phyloP scores from a whole-genome alignment of 768 basidiomycete genomes.

The Suillus tomentosus region DNA sequence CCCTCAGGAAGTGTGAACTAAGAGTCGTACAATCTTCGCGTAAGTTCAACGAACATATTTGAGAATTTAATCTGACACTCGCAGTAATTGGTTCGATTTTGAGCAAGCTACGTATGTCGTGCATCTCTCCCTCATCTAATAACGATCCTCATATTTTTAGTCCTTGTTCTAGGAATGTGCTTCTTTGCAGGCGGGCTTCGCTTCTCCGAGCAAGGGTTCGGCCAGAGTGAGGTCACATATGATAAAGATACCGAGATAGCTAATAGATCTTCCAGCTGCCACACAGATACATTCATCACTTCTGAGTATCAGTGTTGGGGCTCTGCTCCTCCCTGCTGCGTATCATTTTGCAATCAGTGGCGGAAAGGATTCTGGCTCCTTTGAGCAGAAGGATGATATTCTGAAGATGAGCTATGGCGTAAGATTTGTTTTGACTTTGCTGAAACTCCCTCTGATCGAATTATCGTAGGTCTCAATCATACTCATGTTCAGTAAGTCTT shows the following conservation, averaged over 20 bases:
- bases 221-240: conserved; percentile 52
- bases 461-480: conserved; percentile 48
- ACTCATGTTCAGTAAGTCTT: conserved; percentile 49
- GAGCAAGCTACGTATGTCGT: conserved; percentile 64
- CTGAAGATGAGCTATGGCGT: conserved; percentile 55
- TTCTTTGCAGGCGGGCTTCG: conserved; percentile 83
- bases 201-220: conserved; percentile 81
- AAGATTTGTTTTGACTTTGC: conserved; percentile 23
- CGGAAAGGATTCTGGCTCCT: conserved; percentile 23
- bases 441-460: conserved; percentile 5
- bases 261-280: conserved; percentile 39
- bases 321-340: conserved; percentile 75
- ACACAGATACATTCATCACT: conserved; percentile 77
- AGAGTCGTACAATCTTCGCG: conserved; percentile 80
- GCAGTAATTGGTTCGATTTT: conserved; percentile 83
- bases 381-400: conserved; percentile 42
- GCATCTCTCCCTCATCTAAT: conserved; percentile 8
- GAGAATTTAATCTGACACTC: neutral
- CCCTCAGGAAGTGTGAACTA: conserved; percentile 79
- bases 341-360: conserved; percentile 61
- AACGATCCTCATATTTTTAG: conserved; percentile 35
- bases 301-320: conserved; percentile 77
- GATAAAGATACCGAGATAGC: neutral
- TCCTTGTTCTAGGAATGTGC: conserved; percentile 87
- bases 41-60: conserved; percentile 35